Evolutionary conservation across 1,139 yeast genomes (phyloP), one percentile per base, ranked within the genome.

Genomic region (Geotrichum aggregatum): DNA sequence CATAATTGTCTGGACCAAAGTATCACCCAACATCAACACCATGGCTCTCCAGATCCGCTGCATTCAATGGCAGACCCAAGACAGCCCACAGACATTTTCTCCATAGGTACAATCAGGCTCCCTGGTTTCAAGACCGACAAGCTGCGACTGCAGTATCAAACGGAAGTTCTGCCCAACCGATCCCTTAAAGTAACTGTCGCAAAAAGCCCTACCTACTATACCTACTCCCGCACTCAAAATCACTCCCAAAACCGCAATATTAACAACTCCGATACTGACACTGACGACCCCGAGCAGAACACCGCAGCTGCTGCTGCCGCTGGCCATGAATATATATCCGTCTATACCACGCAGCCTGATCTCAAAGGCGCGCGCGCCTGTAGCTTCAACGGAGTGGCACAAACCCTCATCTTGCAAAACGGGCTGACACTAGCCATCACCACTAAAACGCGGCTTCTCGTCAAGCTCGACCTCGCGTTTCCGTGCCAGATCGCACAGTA

Each of bases 71-170:
- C 28, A 24, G 28, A 24, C 28, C 28, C 28, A 5, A 24, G 28
- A 24, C 28, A 24, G 8, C 8, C 28, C 28, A 8, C 28, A 8
- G n/a, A 21, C 26, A 14, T 40, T n/a, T 42, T 26, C 22, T 30
- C 35, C 5, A 13, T 42, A 7, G 45, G 45, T 4, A 19, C 45
- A 16, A n/a, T 42, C 13, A 19, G 14, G 7, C 19, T 42, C 8
- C 45, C 45, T n/a, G 22, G 18, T 7, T 42, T 28, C 33, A 42
- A 42, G 18, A 28, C 45, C n/a, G 45, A 42, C 33, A 28, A 28
- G 13, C 45, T 42, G 24, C 31, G 45, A 4, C 16, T 34, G 13
- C 24, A 28, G 19, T 42, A 42, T 24, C 31, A 30, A 8, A 42
- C 45, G 10, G 13, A 16, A 10, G 22, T 42, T 28, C 26, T 42